A percentile compares a stretch with the other conserved stretches of the same genome.
Conservation (phyloP, 768 basidiomycete genomes). For the Auricularia cornea region DNA sequence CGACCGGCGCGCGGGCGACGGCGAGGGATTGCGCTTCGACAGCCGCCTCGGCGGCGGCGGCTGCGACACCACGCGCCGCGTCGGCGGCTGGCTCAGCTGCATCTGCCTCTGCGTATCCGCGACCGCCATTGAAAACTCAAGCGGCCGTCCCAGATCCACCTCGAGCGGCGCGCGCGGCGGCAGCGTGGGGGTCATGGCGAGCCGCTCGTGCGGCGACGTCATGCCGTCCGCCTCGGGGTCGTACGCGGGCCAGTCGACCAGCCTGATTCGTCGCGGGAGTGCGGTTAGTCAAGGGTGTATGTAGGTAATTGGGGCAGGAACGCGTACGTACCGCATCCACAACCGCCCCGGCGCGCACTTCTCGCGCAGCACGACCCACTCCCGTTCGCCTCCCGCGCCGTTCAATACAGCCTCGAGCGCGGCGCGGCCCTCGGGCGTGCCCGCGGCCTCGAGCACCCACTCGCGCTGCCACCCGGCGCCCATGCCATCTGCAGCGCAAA, state of each 20-base stretch:
- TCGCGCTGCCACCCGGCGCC: slow-evolving; percentile 69
- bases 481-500: slow-evolving; percentile 14
- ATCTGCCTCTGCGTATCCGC: too few relatives aligned
- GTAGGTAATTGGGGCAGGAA: neutral
- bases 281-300: neutral
- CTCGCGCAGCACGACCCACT: slow-evolving; percentile 14
- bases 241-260: neutral
- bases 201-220: neutral
- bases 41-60: neutral
- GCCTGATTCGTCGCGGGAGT: neutral
- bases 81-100: too few relatives aligned
- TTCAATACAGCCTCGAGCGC: slow-evolving; percentile 8
- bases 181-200: neutral
- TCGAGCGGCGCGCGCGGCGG: neutral
- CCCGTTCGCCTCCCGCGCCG: slow-evolving; percentile 2
- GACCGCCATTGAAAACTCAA: too few relatives aligned
- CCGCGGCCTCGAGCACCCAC: slow-evolving; percentile 75
- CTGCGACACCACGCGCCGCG: neutral
- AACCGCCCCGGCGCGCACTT: slow-evolving; percentile 13
- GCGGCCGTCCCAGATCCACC: too few relatives aligned
- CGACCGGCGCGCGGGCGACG: neutral
- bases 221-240: neutral
- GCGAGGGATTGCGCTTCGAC: neutral
- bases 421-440: slow-evolving; percentile 36
- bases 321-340: slow-evolving; percentile 9